Conservation (phyloP, 2,329 filamentous ascomycete genomes). For the Atkinsonella texensis region DNA sequence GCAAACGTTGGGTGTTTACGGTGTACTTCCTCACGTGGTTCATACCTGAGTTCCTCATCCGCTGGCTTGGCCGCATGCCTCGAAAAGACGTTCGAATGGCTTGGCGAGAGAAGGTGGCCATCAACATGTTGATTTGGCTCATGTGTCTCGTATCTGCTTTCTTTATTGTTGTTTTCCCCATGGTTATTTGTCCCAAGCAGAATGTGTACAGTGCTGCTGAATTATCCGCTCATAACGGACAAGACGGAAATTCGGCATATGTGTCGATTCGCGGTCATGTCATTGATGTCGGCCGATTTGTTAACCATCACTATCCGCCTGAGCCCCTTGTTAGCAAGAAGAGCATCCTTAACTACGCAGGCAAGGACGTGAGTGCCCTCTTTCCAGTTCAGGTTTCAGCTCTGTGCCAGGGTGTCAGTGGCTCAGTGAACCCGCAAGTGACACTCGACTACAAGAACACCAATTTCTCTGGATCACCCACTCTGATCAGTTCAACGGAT, state of each 20-base stretch:
- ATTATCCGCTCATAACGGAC: constrained; percentile 61
- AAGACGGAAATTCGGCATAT: constrained; percentile 51
- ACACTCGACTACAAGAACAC: constrained; percentile 69
- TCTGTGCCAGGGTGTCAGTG: constrained; percentile 68
- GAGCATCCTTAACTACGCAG: constrained; percentile 67
- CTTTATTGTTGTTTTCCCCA: constrained; percentile 81
- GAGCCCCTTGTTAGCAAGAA: constrained; percentile 39
- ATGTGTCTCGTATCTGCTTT: constrained; percentile 68
- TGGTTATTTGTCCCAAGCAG: constrained; percentile 82
- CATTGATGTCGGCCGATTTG: constrained; percentile 66
- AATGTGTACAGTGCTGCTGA: constrained; percentile 74
- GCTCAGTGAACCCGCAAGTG: constrained; percentile 55
- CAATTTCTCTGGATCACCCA: constrained; percentile 60
- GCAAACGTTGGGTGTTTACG: constrained; percentile 82
- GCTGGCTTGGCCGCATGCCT: constrained; percentile 67
- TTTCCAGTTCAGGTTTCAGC: constrained; percentile 94
- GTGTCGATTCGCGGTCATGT: constrained; percentile 81
- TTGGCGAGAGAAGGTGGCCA: constrained; percentile 95
- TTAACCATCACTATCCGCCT: constrained; percentile 60
- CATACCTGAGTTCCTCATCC: constrained; percentile 74
- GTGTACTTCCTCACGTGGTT: constrained; percentile 79
- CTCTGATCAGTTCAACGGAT: constrained; percentile 54
- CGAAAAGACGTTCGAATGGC: constrained; percentile 86
- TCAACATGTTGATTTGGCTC: constrained; percentile 96
- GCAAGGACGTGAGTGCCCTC: constrained; percentile 71